Base-by-base conservation (phyloP, 1,139 yeast species). In the Candida dubliniensis region DNA sequence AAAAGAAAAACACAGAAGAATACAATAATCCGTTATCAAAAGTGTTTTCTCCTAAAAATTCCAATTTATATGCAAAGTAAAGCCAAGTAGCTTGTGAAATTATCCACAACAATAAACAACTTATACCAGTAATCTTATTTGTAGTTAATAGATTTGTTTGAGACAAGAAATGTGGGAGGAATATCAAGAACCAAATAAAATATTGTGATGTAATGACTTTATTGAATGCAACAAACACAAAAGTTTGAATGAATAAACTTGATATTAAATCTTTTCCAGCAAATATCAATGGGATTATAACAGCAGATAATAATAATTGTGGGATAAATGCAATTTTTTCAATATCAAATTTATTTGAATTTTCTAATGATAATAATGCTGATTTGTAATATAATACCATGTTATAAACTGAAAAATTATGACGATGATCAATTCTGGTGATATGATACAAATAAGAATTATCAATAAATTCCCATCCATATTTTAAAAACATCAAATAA, bases 171-270 rank as follows among this genome's bases (percentile, higher is more conserved):
- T 87, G 80, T 1, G 98, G 98, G 39, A 90, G 64, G 54, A 90
- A 79, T 12, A 90, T 88, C 58, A 93, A 69, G 61, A 84, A 90
- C 97, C 99, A 93, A 54, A 91, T 81, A 63, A 93, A 93, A 63
- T 93, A 93, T 58, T 85, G 95, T 1, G 96, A 88, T 0, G 99
- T 93, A 57, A 95, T 87, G 31, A 93, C 98, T 65, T 93, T 93
- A 69, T 93, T 93, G 67, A 85, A 89, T 1, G 95, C 76, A 31
- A 91, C 96, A 67, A 93, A 93, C 26, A 89, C 78, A 63, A 89
- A 84, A 1, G 99, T 93, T 64, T 91, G 98, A n/a, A 90, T 61
- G 58, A 91, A 88, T 51, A 89, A 63, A 15, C 90, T 78, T 35
- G 85, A 76, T n/a, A 81, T 63, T 26, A 86, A 58, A 47, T 82